Conservation (phyloP, 2,329 filamentous ascomycete species). For the Bipolaris zeicola region DNA sequence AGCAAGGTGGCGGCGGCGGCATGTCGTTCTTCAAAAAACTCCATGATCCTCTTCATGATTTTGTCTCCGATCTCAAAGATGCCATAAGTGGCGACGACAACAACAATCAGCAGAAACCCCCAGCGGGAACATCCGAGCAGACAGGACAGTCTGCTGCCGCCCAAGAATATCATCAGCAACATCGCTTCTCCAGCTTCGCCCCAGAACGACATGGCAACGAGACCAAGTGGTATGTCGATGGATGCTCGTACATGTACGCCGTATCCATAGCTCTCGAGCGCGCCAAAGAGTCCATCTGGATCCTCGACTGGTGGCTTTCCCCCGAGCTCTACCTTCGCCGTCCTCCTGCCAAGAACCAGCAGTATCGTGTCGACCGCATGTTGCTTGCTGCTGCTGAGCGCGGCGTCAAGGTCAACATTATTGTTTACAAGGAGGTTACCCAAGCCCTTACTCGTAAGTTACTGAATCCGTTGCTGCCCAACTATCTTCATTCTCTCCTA, state of each 20-base stretch:
- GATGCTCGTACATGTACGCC: conserved; percentile 70
- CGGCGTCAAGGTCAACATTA: conserved; percentile 81
- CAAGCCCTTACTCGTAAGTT: conserved; percentile 78
- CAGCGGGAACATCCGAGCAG: conserved; percentile 34
- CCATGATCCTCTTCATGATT: conserved; percentile 57
- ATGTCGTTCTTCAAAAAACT: conserved; percentile 61
- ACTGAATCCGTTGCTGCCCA: conserved; percentile 49
- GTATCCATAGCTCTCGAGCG: conserved; percentile 79
- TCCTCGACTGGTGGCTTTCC: conserved; percentile 87
- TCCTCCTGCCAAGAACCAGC: conserved; percentile 79
- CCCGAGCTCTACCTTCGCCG: conserved; percentile 87
- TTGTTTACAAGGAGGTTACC: conserved; percentile 86
- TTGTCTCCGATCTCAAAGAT: conserved; percentile 59
- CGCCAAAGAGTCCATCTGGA: conserved; percentile 79
- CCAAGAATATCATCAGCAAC: conserved; percentile 51
- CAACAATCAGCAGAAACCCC: conserved; percentile 50
- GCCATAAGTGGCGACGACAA: conserved; percentile 53
- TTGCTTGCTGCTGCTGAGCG: conserved; percentile 80
- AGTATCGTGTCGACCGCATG: conserved; percentile 84
- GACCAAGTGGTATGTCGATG: conserved; percentile 88
- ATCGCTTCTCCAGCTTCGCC: conserved; percentile 70
- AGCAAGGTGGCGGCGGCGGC: conserved; percentile 30
- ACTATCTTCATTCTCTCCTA: conserved; percentile 53
- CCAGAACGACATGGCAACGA: conserved; percentile 72
- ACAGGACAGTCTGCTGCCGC: conserved; percentile 30